A percentile compares a stretch with the other conserved stretches of the same genome.
phyloP scores from a whole-genome alignment of 352 stramenopile species.

The Phytophthora cactorum region DNA sequence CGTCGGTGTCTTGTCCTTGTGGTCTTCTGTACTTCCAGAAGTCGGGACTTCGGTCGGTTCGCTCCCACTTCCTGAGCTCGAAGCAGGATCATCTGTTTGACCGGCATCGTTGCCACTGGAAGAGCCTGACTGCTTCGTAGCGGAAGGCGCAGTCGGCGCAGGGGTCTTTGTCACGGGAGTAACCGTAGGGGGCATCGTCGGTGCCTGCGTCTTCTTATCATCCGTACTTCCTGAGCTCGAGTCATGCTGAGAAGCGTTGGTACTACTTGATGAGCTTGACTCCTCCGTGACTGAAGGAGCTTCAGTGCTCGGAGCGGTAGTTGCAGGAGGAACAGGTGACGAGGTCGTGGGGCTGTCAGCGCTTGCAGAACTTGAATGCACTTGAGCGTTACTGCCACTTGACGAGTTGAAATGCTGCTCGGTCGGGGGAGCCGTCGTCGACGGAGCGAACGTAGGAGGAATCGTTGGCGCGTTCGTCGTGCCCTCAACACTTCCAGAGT shows the following conservation, averaged over 20 bases:
- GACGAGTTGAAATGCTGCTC: neutral
- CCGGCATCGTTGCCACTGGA: neutral
- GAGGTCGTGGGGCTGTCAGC: neutral
- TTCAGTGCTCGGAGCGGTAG: neutral
- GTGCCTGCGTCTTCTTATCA: slow-evolving; percentile 14
- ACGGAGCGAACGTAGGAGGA: slow-evolving; percentile 1
- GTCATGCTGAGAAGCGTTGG: slow-evolving; percentile 1
- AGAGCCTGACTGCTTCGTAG: neutral
- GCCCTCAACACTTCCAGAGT: slow-evolving; percentile 2
- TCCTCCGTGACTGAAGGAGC: slow-evolving; percentile 1
- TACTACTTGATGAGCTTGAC: neutral
- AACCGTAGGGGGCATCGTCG: neutral
- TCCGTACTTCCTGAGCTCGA: slow-evolving; percentile 10
- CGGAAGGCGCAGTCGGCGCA: neutral
- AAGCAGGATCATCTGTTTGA: neutral
- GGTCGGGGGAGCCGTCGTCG: slow-evolving; percentile 2
- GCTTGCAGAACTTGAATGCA: slow-evolving; percentile 7
- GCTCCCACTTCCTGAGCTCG: slow-evolving; percentile 1
- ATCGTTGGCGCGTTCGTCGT: neutral
- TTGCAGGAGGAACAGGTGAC: slow-evolving; percentile 1
- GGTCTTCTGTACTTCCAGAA: slow-evolving; percentile 2
- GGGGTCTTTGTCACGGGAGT: neutral
- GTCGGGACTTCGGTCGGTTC: neutral
- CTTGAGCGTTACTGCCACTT: neutral
- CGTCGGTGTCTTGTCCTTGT: neutral